Base-by-base conservation (phyloP, 768 basidiomycete species). In the Thelephora aurantiotincta region DNA sequence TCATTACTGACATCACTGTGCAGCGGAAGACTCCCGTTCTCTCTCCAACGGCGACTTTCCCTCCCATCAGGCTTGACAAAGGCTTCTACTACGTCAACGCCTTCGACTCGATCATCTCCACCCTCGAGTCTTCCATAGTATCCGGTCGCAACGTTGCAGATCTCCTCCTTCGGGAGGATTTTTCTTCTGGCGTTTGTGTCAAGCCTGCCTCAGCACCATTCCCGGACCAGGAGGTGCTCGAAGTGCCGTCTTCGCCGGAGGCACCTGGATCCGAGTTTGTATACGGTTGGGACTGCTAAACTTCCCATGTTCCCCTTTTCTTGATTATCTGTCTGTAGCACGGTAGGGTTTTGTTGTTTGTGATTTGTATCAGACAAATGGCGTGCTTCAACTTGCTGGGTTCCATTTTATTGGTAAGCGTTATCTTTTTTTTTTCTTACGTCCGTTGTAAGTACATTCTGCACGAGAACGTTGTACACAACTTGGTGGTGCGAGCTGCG, bases 41-140 rank as follows among this genome's bases (percentile, higher is more conserved):
- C 13, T 74, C 74, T 2, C 82, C 89, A 5, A 81, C 75, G 5
- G 60, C 64, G 4, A 57, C 59, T 11, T 91, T 88, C 64, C 80
- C 92, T 30, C 82, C 88, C 1, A 70, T 94, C 48, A 80, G 78
- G 61, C 75, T 91, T 5, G 82, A 77, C 49, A 67, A 72, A 47
- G 83, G 86, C 3, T 68, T 96, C 38, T 94, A 88, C 66, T 97
- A 97, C 56, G 81, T 91, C 42, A 94, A 92, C 54, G 78, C 86
- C 1, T 85, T 96, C 52, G 94, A 98, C 66, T 81, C 89, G 77
- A 76, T 89, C 55, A 83, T 92, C 42, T 86, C 81, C 12, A 90
- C 89, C 5, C 96, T 97, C 93, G 93, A 97, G 63, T 93, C 91
- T 0, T 81, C 92, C 63, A 90, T 87, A 0, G 61, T 94, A 30